These are phyloP conservation scores for Naganishia sp. DNA, from an alignment of 1,284 basidiomycete genomes.

Conservation along the genomic window DNA sequence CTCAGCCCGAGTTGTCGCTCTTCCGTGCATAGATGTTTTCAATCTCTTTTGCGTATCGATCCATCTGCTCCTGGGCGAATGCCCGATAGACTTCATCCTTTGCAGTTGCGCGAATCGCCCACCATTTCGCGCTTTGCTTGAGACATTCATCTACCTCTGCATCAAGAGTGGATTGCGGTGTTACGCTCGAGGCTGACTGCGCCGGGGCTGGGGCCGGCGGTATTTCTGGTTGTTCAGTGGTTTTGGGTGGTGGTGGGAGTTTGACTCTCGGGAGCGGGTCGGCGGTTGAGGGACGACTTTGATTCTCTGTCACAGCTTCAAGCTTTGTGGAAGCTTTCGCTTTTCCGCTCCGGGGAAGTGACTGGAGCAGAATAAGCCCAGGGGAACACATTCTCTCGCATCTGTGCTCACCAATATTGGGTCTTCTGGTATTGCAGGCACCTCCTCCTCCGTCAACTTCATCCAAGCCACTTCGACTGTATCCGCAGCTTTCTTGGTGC, in stretches of 20 bases:
- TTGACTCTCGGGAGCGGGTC: too few species aligned
- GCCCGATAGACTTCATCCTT: background rate
- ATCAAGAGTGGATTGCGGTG: background rate
- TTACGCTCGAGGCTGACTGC: background rate
- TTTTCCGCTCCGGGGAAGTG: too few species aligned
- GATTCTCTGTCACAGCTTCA: too few species aligned
- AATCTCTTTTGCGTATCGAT: constrained; percentile 5
- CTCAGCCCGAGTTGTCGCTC: too few species aligned
- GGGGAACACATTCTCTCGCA: too few species aligned
- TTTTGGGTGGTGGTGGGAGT: too few species aligned
- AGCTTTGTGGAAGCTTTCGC: too few species aligned
- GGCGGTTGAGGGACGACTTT: too few species aligned
- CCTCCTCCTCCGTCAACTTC: background rate
- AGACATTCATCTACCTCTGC: background rate
- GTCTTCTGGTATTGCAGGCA: background rate
- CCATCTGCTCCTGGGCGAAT: constrained; percentile 12
- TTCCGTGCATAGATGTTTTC: constrained; percentile 5
- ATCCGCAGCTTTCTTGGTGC: background rate
- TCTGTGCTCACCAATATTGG: background rate
- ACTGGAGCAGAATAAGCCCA: too few species aligned
- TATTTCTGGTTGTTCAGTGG: too few species aligned
- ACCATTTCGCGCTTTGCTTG: background rate
- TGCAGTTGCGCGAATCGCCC: background rate
- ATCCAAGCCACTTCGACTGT: constrained; percentile 5
- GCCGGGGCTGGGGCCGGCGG: background rate